A percentile compares a stretch with the other conserved stretches of the same genome.
These are phyloP conservation scores for Athelia sp. DNA, from an alignment of 1,284 basidiomycete species.

Conservation along the genomic window DNA sequence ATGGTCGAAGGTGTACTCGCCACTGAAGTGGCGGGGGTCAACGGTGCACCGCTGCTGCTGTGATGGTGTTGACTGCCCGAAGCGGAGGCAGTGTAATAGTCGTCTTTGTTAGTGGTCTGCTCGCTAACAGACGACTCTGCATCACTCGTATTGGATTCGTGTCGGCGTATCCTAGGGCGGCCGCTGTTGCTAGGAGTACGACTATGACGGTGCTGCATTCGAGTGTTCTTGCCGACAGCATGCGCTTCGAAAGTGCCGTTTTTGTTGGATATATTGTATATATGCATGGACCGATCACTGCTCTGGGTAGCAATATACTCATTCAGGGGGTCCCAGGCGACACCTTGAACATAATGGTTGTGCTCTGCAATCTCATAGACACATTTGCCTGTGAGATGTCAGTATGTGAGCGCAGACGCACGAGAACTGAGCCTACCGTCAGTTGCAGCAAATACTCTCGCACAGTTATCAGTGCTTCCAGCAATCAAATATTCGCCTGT, in stretches of 20 bases:
- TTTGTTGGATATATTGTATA: slow-evolving; percentile 77
- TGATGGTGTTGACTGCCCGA: slow-evolving; percentile 3
- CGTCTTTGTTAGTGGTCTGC: slow-evolving; percentile 30
- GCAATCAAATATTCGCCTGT: slow-evolving; percentile 91
- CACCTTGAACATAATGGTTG: slow-evolving; percentile 92
- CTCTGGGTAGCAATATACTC: slow-evolving; percentile 95
- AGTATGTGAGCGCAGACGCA: slow-evolving; percentile 4
- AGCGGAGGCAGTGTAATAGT: slow-evolving; percentile 9
- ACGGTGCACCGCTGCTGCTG: slow-evolving; percentile 30
- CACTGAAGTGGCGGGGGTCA: slow-evolving; percentile 61
- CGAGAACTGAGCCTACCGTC: slow-evolving; percentile 51
- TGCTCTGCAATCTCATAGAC: slow-evolving; percentile 86
- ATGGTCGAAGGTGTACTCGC: slow-evolving; percentile 58
- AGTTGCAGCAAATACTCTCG: slow-evolving; percentile 73
- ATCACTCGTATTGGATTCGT: slow-evolving; percentile 74
- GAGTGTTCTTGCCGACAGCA: slow-evolving; percentile 76
- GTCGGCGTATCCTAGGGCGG: slow-evolving; percentile 56
- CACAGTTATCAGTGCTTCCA: slow-evolving; percentile 95
- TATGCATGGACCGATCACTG: slow-evolving; percentile 87
- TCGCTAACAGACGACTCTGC: slow-evolving; percentile 60
- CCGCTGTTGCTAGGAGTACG: slow-evolving; percentile 54
- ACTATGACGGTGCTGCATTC: slow-evolving; percentile 63
- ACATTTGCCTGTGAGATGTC: slow-evolving; percentile 56
- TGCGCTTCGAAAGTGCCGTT: slow-evolving; percentile 82
- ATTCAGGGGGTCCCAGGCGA: slow-evolving; percentile 94